Evolutionary conservation across 139 green algal species (phyloP).

Genomic region (Tetraselmis striata): DNA sequence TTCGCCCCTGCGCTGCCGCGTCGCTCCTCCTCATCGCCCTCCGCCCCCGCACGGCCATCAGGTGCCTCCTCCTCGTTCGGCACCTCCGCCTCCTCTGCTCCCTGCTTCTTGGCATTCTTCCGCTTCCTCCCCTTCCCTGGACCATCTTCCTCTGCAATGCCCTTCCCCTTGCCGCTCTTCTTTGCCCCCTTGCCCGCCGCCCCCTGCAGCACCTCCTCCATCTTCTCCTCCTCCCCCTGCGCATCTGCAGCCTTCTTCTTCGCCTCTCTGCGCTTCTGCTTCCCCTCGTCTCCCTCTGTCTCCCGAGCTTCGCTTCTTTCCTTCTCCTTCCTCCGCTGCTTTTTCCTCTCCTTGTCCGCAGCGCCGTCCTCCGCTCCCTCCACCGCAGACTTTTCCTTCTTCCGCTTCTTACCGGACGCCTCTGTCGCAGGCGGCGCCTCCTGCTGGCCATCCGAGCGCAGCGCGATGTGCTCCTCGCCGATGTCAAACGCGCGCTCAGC

Average conservation of each 20-base stretch:
- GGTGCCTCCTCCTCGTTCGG: background rate
- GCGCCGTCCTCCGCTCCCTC: background rate
- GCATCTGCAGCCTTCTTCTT: background rate
- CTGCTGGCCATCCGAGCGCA: too few species aligned
- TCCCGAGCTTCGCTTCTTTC: background rate
- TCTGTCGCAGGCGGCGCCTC: too few species aligned
- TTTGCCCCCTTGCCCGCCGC: conserved; percentile 2
- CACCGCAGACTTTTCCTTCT: background rate
- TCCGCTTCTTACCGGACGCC: too few species aligned
- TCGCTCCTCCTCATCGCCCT: too few species aligned
- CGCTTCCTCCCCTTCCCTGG: background rate
- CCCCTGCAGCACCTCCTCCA: conserved; percentile 2
- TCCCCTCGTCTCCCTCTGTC: background rate
- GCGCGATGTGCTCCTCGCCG: too few species aligned
- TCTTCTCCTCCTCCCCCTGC: background rate
- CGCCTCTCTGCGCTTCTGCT: background rate
- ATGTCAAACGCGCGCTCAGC: too few species aligned
- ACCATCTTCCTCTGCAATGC: too few species aligned
- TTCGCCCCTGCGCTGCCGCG: too few species aligned
- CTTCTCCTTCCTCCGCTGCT: background rate
- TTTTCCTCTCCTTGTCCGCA: background rate
- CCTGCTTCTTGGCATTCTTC: background rate
- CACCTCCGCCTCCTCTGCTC: background rate
- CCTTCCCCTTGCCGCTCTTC: too few species aligned
- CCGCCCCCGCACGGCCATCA: too few species aligned